phyloP scores from a whole-genome alignment of 2,329 filamentous ascomycete species.

The Epichloe bromicola region DNA sequence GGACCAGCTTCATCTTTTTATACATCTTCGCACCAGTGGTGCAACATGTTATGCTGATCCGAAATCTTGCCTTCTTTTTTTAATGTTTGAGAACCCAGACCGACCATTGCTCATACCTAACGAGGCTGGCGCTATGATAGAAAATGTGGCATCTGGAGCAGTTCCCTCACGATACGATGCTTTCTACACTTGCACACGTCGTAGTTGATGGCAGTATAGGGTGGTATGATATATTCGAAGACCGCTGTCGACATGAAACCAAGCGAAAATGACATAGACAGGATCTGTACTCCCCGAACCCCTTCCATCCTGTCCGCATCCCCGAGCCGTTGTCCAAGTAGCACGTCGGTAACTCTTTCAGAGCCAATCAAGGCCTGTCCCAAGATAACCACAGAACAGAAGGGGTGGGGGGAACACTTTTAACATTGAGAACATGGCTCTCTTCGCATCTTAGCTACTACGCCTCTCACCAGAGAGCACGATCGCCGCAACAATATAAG shows the following conservation, averaged over 20 bases:
- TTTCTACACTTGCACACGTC: neutral
- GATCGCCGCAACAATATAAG: slow-evolving; percentile 21
- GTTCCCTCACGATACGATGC: neutral
- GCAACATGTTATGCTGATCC: too few relatives aligned
- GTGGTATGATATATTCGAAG: slow-evolving; percentile 5
- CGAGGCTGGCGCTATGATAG: too few relatives aligned
- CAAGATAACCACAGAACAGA: neutral
- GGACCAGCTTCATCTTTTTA: too few relatives aligned
- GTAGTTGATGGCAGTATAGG: neutral
- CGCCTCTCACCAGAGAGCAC: slow-evolving; percentile 15
- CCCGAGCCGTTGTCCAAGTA: neutral
- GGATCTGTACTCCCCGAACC: neutral
- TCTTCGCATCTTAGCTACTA: slow-evolving; percentile 18
- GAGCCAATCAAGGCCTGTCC: neutral
- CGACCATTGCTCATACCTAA: too few relatives aligned
- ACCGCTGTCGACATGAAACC: slow-evolving; percentile 3
- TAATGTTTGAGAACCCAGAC: too few relatives aligned
- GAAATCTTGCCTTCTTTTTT: too few relatives aligned
- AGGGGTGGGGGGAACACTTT: neutral
- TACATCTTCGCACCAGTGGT: too few relatives aligned
- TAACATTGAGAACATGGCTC: slow-evolving; percentile 12
- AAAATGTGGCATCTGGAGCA: neutral
- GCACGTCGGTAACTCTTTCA: neutral
- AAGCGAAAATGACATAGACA: slow-evolving; percentile 1
- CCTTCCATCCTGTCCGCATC: neutral